Base-by-base conservation (phyloP, 108 stramenopile species). In the Skeletonema costatum region DNA sequence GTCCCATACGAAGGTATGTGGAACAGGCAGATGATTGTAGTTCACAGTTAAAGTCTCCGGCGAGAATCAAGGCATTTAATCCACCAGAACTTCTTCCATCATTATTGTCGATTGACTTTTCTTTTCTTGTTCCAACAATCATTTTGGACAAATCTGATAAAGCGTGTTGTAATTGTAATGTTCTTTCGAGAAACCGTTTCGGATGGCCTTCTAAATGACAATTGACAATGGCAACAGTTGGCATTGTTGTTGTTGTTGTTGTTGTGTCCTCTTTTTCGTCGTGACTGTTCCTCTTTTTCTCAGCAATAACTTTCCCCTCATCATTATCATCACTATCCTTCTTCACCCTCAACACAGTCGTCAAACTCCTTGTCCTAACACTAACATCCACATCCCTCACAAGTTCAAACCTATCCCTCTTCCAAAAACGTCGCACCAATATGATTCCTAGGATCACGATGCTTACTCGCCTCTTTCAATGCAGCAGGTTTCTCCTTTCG, bases 31-130 rank as follows among this genome's bases (percentile, higher is more conserved):
- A 86, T 32, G 81, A 80, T 75, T 83, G 85, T 17, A 86, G 67
- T 44, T 86, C 85, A 66, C 85, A 86, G 68, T 86, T 86, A 39
- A 86, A 86, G 70, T 86, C 85, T 33, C 85, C 85, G 14, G 74
- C 78, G 46, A 86, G 33, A 32, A 78, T 16, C 2, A 86, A 44
- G 32, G 73, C 85, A 76, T 86, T 83, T 25, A 86, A 65, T 31
- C 12, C 36, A n/a, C 11, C 6, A 8, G 33, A 35, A 5, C 61
- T 42, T 7, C 44, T 46, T 46, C 39, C 39, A 41, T 50, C 1
- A 3, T 67, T 16, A 60, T 59, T 29, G 17, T 66, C 35, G 14
- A 19, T 11, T 35, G 73, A 56, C 30, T 17, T 33, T 63, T 30
- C 50, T n/a, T 56, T 31, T 25, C 44, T n/a, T 25, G 44, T 48